Conservation (phyloP, 208 protist species). For the Angomonas ambiguus region DNA sequence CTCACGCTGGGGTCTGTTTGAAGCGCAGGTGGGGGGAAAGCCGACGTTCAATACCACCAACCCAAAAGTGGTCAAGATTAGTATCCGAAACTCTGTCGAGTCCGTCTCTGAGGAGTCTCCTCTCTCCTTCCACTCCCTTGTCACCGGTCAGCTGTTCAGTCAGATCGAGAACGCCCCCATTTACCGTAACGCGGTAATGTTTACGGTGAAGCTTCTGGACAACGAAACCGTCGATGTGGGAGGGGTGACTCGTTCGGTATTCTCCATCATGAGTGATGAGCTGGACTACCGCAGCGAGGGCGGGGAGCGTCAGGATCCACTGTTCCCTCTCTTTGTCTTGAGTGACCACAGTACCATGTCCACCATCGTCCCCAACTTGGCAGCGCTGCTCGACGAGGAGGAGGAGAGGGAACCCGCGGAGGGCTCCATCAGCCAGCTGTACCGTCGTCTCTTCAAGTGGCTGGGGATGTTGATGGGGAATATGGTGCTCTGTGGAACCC, state of each 20-base stretch:
- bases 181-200: slow-evolving; percentile 77
- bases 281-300: slow-evolving; percentile 54
- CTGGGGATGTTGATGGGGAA: slow-evolving; percentile 87
- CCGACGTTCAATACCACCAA: slow-evolving; percentile 30
- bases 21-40: slow-evolving; percentile 47
- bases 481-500: slow-evolving; percentile 69
- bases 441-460: slow-evolving; percentile 56
- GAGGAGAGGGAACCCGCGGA: slow-evolving; percentile 20
- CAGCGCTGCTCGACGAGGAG: slow-evolving; percentile 37
- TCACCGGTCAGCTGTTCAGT: slow-evolving; percentile 63
- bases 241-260: slow-evolving; percentile 77
- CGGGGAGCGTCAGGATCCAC: slow-evolving; percentile 52
- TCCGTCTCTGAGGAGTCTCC: slow-evolving; percentile 16
- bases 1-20: slow-evolving; percentile 78
- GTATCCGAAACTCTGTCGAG: slow-evolving; percentile 33
- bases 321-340: slow-evolving; percentile 77
- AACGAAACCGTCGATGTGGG: slow-evolving; percentile 69
- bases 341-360: slow-evolving; percentile 78
- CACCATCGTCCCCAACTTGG: slow-evolving; percentile 82
- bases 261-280: slow-evolving; percentile 85
- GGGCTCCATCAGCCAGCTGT: slow-evolving; percentile 28
- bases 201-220: slow-evolving; percentile 57
- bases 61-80: slow-evolving; percentile 43
- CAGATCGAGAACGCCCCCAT: slow-evolving; percentile 59
- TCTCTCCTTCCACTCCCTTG: slow-evolving; percentile 4